These are phyloP conservation scores for Porphyra umbilicalis DNA, from an alignment of 31 red algal genomes.

Conservation along the genomic window DNA sequence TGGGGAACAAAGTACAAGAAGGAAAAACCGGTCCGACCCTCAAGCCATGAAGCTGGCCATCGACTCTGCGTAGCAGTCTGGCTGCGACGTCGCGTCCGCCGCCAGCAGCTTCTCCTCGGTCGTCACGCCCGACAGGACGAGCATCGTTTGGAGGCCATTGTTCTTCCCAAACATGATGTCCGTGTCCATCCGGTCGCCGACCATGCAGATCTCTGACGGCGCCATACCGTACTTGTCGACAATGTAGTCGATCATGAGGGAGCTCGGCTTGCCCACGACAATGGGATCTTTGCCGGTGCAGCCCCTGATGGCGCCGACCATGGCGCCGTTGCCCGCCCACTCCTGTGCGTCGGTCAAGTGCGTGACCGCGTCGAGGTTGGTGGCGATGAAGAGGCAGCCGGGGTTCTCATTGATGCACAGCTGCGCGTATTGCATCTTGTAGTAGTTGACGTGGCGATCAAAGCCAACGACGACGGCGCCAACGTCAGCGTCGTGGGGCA, in stretches of 20 bases:
- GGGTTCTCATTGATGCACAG: constrained; percentile 94
- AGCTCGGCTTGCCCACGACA: constrained; percentile 97
- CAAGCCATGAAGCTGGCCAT: constrained; percentile 74
- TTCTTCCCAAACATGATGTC: constrained; percentile 98
- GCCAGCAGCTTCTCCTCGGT: constrained; percentile 73
- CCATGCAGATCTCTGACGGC: constrained; percentile 88
- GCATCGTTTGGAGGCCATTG: constrained; percentile 78
- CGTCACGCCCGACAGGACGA: constrained; percentile 89
- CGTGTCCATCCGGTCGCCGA: constrained; percentile 97
- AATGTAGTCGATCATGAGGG: constrained; percentile 97
- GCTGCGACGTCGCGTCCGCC: constrained; percentile 54
- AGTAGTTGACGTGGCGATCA: constrained; percentile 99
- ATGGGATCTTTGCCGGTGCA: constrained; percentile 93
- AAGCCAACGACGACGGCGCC: constrained; percentile 99
- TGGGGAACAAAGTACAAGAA: too few species aligned
- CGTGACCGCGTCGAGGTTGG: constrained; percentile 96
- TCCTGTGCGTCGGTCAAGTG: constrained; percentile 99
- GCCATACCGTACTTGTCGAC: constrained; percentile 64
- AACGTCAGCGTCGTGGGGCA: constrained; percentile 90
- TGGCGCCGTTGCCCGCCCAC: constrained; percentile 97
- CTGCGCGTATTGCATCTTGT: constrained; percentile 99
- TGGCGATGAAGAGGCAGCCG: constrained; percentile 92
- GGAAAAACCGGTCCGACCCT: too few species aligned
- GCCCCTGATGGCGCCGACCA: constrained; percentile 98
- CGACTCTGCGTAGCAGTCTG: constrained; percentile 80